Conservation (phyloP, 2,329 filamentous ascomycete species). For the Colletotrichum sp. region DNA sequence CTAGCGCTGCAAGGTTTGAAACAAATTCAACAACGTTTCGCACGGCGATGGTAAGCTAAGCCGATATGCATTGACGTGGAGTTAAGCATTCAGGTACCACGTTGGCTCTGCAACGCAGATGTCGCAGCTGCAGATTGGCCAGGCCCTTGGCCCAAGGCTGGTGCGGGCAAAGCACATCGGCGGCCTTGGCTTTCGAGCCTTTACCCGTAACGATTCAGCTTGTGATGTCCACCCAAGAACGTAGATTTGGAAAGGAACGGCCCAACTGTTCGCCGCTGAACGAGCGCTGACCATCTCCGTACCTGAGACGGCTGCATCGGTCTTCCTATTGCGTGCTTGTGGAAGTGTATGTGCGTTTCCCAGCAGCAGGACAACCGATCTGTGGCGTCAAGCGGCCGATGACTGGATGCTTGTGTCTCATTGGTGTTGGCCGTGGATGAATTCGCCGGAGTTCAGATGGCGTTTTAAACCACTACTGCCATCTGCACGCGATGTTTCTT, state of each 20-base stretch:
- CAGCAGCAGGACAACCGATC: not conserved
- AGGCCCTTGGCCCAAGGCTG: not conserved
- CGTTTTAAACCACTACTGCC: not conserved
- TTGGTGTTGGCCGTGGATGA: not conserved
- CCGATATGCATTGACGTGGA: constrained; percentile 5
- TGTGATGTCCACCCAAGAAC: not conserved
- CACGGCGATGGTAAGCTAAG: not conserved
- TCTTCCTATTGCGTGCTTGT: not conserved
- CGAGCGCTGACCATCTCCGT: not conserved
- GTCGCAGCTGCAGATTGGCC: not conserved
- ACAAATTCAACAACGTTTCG: constrained; percentile 10
- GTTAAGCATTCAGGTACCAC: not conserved
- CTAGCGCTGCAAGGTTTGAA: constrained; percentile 6
- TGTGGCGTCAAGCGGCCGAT: not conserved
- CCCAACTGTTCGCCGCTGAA: not conserved
- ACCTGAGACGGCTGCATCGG: not conserved
- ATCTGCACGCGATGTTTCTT: not conserved
- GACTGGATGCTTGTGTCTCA: not conserved
- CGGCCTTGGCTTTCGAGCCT: not conserved
- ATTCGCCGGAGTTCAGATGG: constrained; percentile 9
- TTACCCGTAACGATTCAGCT: not conserved
- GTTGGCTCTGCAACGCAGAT: not conserved
- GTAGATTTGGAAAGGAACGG: not conserved
- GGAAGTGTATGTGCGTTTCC: not conserved
- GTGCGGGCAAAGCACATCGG: not conserved